phyloP scores from a whole-genome alignment of 805 yeast genomes.

The Wickerhamomyces strasburgensis region DNA sequence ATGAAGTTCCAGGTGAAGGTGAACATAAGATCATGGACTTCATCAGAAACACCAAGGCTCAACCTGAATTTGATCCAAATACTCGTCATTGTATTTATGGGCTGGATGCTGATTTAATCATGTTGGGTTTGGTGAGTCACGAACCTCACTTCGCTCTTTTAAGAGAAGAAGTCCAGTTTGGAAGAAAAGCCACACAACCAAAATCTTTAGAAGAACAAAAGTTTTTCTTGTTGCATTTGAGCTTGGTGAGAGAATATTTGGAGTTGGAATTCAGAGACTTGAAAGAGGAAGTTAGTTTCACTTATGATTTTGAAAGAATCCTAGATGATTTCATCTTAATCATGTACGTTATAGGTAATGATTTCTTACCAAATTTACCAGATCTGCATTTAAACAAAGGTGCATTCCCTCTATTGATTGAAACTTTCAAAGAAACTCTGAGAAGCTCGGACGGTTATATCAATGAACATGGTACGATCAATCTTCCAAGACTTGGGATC shows the following conservation, averaged over 20 bases:
- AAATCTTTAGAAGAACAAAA: conserved; percentile 67
- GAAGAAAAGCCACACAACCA: conserved; percentile 38
- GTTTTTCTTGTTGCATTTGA: conserved; percentile 77
- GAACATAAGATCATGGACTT: conserved; percentile 97
- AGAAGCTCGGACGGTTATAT: conserved; percentile 75
- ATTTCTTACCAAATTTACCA: conserved; percentile 94
- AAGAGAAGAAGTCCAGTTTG: conserved; percentile 94
- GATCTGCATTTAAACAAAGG: conserved; percentile 91
- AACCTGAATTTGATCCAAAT: conserved; percentile 68
- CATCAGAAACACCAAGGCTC: conserved; percentile 75
- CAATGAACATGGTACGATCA: conserved; percentile 76
- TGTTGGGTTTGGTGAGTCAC: conserved; percentile 86
- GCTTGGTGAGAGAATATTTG: conserved; percentile 85
- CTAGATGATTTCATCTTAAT: conserved; percentile 90
- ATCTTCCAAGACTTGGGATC: conserved; percentile 61
- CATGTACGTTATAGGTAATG: conserved; percentile 95
- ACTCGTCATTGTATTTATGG: conserved; percentile 93
- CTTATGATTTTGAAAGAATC: conserved; percentile 79
- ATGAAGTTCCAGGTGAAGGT: conserved; percentile 98
- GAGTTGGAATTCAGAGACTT: conserved; percentile 78
- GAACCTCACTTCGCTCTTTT: conserved; percentile 93
- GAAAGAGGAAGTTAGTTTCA: conserved; percentile 55
- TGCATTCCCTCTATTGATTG: conserved; percentile 89
- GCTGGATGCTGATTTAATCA: conserved; percentile 91
- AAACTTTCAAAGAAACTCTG: conserved; percentile 80